Evolutionary conservation across 805 yeast species (phyloP).

Genomic region (Candida caryicola): DNA sequence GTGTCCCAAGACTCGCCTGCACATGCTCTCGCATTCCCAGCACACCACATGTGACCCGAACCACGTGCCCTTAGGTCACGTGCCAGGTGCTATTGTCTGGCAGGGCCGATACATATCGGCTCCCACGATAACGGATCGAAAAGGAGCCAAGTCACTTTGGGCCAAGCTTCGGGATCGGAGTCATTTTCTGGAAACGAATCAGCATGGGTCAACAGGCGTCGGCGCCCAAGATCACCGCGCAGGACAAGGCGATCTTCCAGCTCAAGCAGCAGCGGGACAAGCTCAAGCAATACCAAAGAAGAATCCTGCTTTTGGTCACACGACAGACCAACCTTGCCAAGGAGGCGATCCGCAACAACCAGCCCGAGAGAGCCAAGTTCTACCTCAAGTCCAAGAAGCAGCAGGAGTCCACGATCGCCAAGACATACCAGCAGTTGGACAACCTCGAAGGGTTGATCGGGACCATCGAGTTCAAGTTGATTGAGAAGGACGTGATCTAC

Average conservation of each 20-base stretch:
- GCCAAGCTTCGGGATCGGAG: no score
- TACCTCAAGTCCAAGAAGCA: constrained; percentile 76
- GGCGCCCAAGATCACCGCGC: constrained; percentile 67
- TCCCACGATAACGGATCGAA: no score
- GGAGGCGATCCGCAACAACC: constrained; percentile 49
- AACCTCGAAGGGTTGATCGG: constrained; percentile 76
- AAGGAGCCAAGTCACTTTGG: no score
- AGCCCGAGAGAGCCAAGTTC: constrained; percentile 60
- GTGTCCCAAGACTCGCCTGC: no score
- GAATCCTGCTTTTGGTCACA: constrained; percentile 53
- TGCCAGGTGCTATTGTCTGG: no score
- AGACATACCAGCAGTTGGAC: constrained; percentile 74
- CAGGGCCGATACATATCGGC: no score
- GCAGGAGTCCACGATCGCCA: constrained; percentile 68
- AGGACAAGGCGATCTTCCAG: constrained; percentile 83
- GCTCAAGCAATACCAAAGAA: constrained; percentile 66
- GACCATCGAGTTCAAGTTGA: constrained; percentile 82
- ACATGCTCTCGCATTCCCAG: no score
- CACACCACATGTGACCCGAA: no score
- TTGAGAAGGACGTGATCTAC: constrained; percentile 78
- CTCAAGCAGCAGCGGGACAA: constrained; percentile 87
- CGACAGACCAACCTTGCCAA: constrained; percentile 63
- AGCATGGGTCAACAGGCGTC: constrained; percentile 44
- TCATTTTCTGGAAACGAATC: no score
- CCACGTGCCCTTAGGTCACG: no score